A percentile compares a stretch with the other conserved stretches of the same genome.
These are phyloP conservation scores for Cutaneotrichosporon mucoides DNA, from an alignment of 1,284 basidiomycete species.

Conservation along the genomic window DNA sequence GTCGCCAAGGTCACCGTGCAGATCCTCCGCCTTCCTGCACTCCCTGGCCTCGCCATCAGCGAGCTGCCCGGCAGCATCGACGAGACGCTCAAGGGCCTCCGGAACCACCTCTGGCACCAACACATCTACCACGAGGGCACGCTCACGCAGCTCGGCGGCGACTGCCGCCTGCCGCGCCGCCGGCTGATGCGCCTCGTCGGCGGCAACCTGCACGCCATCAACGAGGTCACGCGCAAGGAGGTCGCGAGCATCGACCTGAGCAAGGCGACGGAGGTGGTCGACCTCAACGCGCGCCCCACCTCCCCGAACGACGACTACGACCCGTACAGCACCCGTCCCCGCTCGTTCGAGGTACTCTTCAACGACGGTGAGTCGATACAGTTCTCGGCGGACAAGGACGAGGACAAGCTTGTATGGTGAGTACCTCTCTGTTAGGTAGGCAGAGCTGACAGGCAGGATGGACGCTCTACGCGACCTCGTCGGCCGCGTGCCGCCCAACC, in stretches of 20 bases:
- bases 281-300: conserved; percentile 52
- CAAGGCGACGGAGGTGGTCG: conserved; percentile 72
- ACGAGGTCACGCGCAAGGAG: conserved; percentile 87
- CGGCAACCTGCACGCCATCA: conserved; percentile 81
- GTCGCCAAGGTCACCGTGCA: conserved; percentile 76
- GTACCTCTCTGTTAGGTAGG: conserved; percentile 33
- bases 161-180: conserved; percentile 85
- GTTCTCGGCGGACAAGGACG: conserved; percentile 88
- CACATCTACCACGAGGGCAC: conserved; percentile 86
- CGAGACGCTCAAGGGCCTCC: conserved; percentile 82
- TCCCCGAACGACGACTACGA: conserved; percentile 57
- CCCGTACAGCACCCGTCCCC: conserved; percentile 56
- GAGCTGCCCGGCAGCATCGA: conserved; percentile 86
- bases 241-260: conserved; percentile 87
- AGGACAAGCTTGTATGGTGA: conserved; percentile 81
- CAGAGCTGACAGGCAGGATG: conserved; percentile 57
- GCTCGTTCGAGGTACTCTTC: conserved; percentile 83
- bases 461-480: conserved; percentile 72
- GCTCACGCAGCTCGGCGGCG: conserved; percentile 91
- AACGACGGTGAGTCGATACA: conserved; percentile 71
- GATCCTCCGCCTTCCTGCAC: conserved; percentile 79
- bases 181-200: conserved; percentile 83
- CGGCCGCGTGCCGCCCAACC: conserved; percentile 80
- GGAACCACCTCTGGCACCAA: conserved; percentile 87
- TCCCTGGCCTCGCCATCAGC: conserved; percentile 72